phyloP scores from a whole-genome alignment of 192 early-diverging fungal species.

The Spinellus fusiger region DNA sequence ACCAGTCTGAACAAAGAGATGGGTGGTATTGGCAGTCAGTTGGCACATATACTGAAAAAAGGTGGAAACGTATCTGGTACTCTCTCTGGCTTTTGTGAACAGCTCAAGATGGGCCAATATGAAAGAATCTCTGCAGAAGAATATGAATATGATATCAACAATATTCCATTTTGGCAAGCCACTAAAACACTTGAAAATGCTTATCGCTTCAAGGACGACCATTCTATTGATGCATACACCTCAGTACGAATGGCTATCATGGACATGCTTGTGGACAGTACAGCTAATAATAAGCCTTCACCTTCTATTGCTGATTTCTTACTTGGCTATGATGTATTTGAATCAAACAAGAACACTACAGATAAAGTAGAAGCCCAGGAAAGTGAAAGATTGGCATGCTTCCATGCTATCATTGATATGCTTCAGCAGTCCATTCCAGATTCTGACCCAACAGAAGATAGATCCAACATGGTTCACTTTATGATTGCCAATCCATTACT shows the following conservation, averaged over 20 bases:
- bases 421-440: slow-evolving; percentile 42
- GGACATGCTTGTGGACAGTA: slow-evolving; percentile 77
- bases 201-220: slow-evolving; percentile 1
- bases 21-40: slow-evolving; percentile 56
- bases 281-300: slow-evolving; percentile 42
- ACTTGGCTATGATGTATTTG: slow-evolving; percentile 68
- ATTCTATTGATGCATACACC: background rate
- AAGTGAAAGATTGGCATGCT: slow-evolving; percentile 36
- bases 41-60: slow-evolving; percentile 64
- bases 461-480: slow-evolving; percentile 33
- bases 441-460: slow-evolving; percentile 28
- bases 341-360: slow-evolving; percentile 33
- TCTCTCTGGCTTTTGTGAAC: slow-evolving; percentile 68
- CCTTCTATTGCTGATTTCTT: slow-evolving; percentile 87
- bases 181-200: slow-evolving; percentile 26
- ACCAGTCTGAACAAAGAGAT: slow-evolving; percentile 37
- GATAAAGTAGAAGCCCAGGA: background rate
- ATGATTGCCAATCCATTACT: slow-evolving; percentile 66
- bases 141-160: slow-evolving; percentile 29
- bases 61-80: slow-evolving; percentile 64
- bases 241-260: slow-evolving; percentile 77
- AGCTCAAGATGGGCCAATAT: slow-evolving; percentile 63
- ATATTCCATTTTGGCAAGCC: slow-evolving; percentile 32
- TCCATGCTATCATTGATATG: slow-evolving; percentile 62
- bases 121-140: slow-evolving; percentile 21